Evolutionary conservation across 164 flowering plant genomes (phyloP).

Genomic region (Tetracentron sinense): DNA sequence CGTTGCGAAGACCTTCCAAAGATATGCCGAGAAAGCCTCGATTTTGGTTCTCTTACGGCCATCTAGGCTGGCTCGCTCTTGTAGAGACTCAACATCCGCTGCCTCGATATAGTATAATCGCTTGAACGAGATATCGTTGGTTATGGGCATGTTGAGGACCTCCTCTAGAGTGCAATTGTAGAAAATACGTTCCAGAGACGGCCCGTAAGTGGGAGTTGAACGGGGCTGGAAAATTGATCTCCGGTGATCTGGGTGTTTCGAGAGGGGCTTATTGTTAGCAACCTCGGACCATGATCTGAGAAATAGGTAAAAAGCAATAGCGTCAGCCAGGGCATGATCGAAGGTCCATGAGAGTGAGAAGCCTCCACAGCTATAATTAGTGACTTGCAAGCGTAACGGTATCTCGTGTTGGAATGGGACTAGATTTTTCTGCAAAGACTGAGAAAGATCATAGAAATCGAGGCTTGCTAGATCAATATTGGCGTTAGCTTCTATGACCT

Average conservation of each 20-base stretch:
- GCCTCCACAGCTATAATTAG: no score
- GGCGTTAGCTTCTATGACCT: not conserved
- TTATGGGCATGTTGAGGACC: not conserved
- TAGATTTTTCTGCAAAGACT: not conserved
- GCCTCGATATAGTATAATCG: slow-evolving; percentile 5
- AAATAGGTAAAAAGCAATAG: not conserved
- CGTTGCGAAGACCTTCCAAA: slow-evolving; percentile 6
- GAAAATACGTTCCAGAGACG: not conserved
- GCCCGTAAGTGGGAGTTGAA: not conserved
- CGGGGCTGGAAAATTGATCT: not conserved
- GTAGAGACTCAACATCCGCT: not conserved
- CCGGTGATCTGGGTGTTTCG: not conserved
- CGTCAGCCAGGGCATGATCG: no score
- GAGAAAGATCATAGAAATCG: not conserved
- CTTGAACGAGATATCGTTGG: slow-evolving; percentile 4
- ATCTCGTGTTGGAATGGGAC: not conserved
- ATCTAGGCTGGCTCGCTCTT: slow-evolving; percentile 1
- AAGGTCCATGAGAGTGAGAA: no score
- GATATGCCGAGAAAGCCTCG: slow-evolving; percentile 12
- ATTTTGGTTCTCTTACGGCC: slow-evolving; percentile 1
- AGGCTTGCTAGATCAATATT: not conserved
- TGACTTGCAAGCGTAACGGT: not conserved
- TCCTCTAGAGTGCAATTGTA: slow-evolving; percentile 1
- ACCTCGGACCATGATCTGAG: not conserved
- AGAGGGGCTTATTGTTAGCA: not conserved